Evolutionary conservation across 177 flowering plant genomes (phyloP), one percentile per base, ranked within the genome.

Genomic region (Vitis hybrid): DNA sequence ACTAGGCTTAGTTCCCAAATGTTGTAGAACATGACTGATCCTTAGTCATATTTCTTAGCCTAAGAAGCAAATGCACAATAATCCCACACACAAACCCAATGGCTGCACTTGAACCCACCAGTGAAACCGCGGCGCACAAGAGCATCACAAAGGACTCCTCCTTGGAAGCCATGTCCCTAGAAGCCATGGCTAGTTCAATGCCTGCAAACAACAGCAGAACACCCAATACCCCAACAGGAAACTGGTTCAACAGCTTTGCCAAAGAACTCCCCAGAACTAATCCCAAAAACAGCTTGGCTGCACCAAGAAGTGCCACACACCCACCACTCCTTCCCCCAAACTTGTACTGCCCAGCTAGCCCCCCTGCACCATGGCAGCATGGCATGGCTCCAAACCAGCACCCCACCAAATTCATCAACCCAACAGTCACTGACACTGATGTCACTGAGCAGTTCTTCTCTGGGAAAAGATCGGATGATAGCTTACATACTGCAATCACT

Each of bases 381-480:
- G 98, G 98, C 92, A 92, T 85, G 18, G 95, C 95, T 9, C 97
- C 97, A 69, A 92, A 89, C 97, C 95, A 92, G 32, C 94, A 86
- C 63, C 98, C 97, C 9, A 83, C 85, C 70, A 91, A 32, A 76
- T 93, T 93, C 98, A 93, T 93, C 58, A 87, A 13, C 62, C 97
- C 93, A 0, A 91, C 96, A 0, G 87, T 85, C 30, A 86, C 72
- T 0, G 94, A 84, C n/a, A 91, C 84, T 0, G 93, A 86, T 0
- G 93, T 86, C 11, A 87, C 85, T 0, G 95, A 74, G 66, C 82
- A 75, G 2, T 78, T 79, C 70, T 76, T 79, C 15, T 62, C 85
- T 0, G 90, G 90, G 74, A 88, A 88, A 46, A 88, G 86, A 72
- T 88, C 90, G 0, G 78, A 54, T 1, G 90, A 82, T 48, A 93